Evolutionary conservation across 805 yeast species (phyloP), one percentile per base, ranked within the genome.

Genomic region (Zygosaccharomyces gambellarensis): DNA sequence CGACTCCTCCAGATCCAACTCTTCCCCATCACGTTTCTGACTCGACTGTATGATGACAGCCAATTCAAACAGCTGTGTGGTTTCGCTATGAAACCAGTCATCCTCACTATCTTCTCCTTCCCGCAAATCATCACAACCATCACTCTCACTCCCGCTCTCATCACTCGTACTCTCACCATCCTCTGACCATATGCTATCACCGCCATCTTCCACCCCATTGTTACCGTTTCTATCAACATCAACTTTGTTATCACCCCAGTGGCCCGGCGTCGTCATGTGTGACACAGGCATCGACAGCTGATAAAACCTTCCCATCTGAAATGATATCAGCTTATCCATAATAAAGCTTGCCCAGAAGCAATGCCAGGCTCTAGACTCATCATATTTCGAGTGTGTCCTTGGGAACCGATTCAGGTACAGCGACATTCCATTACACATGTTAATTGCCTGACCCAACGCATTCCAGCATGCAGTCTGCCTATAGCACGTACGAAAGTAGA

Each of bases 271-370:
- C 17, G 34, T 41, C 65, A 62, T 60, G 14, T 52, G 48, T 5
- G 47, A 46, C 3, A 55, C 54, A 4, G 65, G 63, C 25, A 51
- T 36, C 9, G 52, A 49, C 68, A 62, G 28, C 66, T 69, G 60
- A 65, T 54, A 67, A 42, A 69, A 65, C 40, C 80, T 64, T 1
- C 85, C 86, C 34, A 73, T 70, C 50, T 79, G 84, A 38, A 80
- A 64, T 4, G 78, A 79, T 51, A 79, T 61, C 12, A 80, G 51
- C 51, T 81, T 69, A 56, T 82, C 87, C 66, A 78, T 67, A 1
- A 78, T 71, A 55, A 74, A 82, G 5, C 76, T 77, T 19, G 74
- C 53, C 81, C 83, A 81, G 58, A 78, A 82, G 1, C 81, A 72
- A 43, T 84, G 67, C 55, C 69, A 69, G 1, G 79, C 74, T 57